Evolutionary conservation across 2,329 filamentous ascomycete genomes (phyloP).

Genomic region (Lasiodiplodia gonubiensis): DNA sequence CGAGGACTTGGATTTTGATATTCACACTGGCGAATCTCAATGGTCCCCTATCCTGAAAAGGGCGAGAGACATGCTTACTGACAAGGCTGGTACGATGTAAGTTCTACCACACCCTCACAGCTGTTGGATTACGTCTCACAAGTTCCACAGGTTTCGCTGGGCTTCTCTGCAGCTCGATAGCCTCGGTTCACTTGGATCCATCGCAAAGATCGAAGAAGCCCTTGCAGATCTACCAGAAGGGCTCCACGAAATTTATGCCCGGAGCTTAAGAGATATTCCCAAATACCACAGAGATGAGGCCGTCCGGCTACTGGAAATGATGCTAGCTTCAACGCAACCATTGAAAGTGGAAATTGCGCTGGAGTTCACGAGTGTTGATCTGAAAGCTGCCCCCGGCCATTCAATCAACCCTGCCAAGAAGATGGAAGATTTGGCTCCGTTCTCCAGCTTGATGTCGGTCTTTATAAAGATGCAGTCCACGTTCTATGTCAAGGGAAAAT

Average conservation of each 20-base stretch:
- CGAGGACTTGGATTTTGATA: no score
- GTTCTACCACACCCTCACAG: no score
- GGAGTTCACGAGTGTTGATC: no score
- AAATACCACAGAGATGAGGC: background rate
- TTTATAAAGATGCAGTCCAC: no score
- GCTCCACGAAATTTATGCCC: background rate
- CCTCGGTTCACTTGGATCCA: background rate
- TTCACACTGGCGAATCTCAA: no score
- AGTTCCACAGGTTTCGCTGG: background rate
- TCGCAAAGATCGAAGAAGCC: background rate
- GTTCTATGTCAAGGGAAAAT: no score
- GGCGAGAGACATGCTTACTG: background rate
- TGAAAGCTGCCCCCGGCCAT: no score
- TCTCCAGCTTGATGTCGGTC: no score
- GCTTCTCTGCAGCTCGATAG: background rate
- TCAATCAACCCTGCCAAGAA: no score
- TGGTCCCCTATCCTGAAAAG: no score
- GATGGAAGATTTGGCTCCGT: no score
- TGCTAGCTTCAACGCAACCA: accelerated
- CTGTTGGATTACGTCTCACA: background rate
- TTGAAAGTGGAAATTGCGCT: background rate
- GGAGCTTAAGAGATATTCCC: background rate
- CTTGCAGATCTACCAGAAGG: background rate
- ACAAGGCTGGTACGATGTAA: background rate
- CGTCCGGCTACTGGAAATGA: background rate